These are phyloP conservation scores for Ophiocordyceps camponoti-floridani DNA, from an alignment of 2,329 filamentous ascomycete species.

Conservation along the genomic window DNA sequence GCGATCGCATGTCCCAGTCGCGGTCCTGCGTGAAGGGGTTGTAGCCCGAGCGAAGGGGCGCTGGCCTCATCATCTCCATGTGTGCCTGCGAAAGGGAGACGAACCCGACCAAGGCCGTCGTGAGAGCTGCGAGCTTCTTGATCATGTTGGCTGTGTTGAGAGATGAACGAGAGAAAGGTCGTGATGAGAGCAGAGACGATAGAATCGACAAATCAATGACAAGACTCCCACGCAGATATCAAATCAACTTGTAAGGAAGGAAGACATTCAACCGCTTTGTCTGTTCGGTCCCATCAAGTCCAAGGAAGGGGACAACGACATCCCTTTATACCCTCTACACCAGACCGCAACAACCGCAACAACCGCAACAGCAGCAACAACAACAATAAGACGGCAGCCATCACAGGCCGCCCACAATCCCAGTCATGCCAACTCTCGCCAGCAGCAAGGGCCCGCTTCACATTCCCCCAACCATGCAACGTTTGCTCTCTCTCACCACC, in stretches of 20 bases:
- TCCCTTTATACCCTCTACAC: too few relatives aligned
- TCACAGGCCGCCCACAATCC: background rate
- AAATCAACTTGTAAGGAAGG: background rate
- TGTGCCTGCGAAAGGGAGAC: constrained; percentile 28
- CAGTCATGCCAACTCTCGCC: too few relatives aligned
- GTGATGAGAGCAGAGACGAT: background rate
- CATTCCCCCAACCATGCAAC: background rate
- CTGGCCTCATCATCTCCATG: constrained; percentile 36
- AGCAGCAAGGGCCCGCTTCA: background rate
- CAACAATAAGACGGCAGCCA: background rate
- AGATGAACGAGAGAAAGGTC: background rate
- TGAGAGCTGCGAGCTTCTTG: constrained; percentile 19
- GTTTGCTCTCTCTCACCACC: background rate
- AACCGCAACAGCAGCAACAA: background rate
- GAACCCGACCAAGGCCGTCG: constrained; percentile 22
- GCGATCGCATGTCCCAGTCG: constrained; percentile 57
- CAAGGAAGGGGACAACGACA: background rate
- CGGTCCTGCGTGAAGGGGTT: constrained; percentile 30
- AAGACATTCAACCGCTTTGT: too few relatives aligned
- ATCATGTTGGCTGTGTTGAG: constrained; percentile 13
- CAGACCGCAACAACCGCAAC: too few relatives aligned
- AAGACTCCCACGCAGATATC: too few relatives aligned
- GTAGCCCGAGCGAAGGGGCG: constrained; percentile 33
- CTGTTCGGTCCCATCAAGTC: too few relatives aligned
- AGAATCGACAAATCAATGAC: too few relatives aligned